Base-by-base conservation (phyloP, 1,284 basidiomycete species). In the Leucoagaricus sp. region DNA sequence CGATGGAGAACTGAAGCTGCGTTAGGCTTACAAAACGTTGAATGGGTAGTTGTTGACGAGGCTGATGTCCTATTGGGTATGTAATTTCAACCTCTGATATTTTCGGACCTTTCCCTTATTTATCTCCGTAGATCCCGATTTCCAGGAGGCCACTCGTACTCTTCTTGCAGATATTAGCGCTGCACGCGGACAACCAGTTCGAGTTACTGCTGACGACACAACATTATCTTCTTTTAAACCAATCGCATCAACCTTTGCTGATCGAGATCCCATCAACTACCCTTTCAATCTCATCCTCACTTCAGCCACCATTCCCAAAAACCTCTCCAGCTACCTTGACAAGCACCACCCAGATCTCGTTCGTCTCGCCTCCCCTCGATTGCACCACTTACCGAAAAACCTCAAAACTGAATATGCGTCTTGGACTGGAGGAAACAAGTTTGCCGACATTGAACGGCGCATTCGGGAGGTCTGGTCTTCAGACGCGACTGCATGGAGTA, bases 1-100 rank as follows among this genome's bases (percentile, higher is more conserved):
- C 68, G 63, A 29, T 72, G 69, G 70, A 67, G 61, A 52, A 76
- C 75, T 7, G 70, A 78, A 45, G 78, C 82, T 1, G 79, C 84
- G 63, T 78, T 89, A 68, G 76, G 82, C 0, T 70, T 91, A 21
- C 77, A 77, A 50, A 79, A 81, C 45, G 75, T 94, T 0, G 90
- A 94, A 65, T 95, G 92, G 91, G 84, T 96, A 5, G 79, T 94
- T 1, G 76, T 95, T 2, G 93, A 96, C 61, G 93, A 96, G 67
- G 92, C 94, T 0, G 93, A 96, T 67, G 84, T 95, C 29, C 75
- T 95, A n/a, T 87, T 94, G 55, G 91, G 92, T 89, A 60, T 57
- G 81, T 73, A n/a, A n/a, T n/a, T n/a, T n/a, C n/a, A n/a, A n/a
- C n/a, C n/a, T n/a, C n/a, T n/a, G n/a, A n/a, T n/a, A n/a, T n/a